These are phyloP conservation scores for Digitaria exilis DNA, from an alignment of 202 grass and related monocot genomes.

Conservation along the genomic window DNA sequence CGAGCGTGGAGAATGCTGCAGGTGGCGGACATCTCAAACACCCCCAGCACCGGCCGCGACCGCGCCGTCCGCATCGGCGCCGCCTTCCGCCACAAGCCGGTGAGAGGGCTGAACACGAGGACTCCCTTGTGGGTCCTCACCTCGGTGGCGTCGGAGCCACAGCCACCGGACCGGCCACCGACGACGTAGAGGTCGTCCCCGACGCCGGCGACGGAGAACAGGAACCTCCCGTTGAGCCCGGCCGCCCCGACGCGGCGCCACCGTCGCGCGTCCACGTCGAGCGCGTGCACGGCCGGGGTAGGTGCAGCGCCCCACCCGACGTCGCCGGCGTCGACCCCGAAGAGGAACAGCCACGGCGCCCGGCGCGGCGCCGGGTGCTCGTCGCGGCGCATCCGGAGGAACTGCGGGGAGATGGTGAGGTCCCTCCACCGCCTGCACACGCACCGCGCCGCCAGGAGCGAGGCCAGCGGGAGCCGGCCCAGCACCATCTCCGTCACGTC, in stretches of 20 bases:
- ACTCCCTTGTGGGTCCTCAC: conserved; percentile 73
- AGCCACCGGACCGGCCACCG: conserved; percentile 55
- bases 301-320: conserved; percentile 37
- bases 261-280: conserved; percentile 62
- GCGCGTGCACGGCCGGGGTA: conserved; percentile 52
- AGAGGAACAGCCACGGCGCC: conserved; percentile 78
- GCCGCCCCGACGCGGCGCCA: conserved; percentile 56
- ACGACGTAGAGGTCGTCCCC: conserved; percentile 69
- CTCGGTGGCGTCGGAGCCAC: conserved; percentile 3
- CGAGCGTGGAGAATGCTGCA: conserved; percentile 55
- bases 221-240: conserved; percentile 51
- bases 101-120: conserved; percentile 69
- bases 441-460: conserved; percentile 72
- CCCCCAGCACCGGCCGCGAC: conserved; percentile 70
- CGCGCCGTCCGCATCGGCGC: conserved; percentile 67
- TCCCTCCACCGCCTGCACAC: conserved; percentile 82
- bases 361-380: conserved; percentile 15
- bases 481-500: conserved; percentile 89
- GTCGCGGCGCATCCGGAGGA: conserved; percentile 55
- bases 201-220: conserved; percentile 68
- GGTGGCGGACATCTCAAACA: conserved; percentile 57
- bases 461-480: conserved; percentile 61
- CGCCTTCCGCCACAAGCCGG: conserved; percentile 64
- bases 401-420: conserved; percentile 61
- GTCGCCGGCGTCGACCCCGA: conserved; percentile 57